Percentiles rank a stretch among this genome's conserved stretches.
Evolutionary conservation across 192 early-diverging fungal genomes (phyloP).

Genomic region (Backusella luteola): DNA sequence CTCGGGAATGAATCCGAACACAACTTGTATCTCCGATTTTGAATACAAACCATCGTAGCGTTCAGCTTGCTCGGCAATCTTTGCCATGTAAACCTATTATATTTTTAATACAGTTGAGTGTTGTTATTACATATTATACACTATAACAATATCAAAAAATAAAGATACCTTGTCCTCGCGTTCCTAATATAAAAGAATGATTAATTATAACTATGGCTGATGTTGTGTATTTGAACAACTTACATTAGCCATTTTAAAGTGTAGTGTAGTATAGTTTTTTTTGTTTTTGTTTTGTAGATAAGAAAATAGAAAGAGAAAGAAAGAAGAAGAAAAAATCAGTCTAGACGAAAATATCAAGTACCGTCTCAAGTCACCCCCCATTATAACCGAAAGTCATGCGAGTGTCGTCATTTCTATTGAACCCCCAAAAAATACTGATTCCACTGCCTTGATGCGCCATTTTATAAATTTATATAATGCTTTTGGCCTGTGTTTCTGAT

Average conservation of each 20-base stretch:
- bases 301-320: not conserved
- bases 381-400: not conserved
- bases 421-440: not conserved
- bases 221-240: not conserved
- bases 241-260: slow-evolving; percentile 15
- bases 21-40: slow-evolving; percentile 10
- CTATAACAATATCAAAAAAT: not conserved
- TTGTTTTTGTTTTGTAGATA: not conserved
- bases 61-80: slow-evolving; percentile 99
- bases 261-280: not conserved
- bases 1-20: slow-evolving; percentile 1
- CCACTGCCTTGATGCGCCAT: not conserved
- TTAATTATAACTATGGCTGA: not conserved
- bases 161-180: slow-evolving; percentile 20
- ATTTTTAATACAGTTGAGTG: not conserved
- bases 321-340: slow-evolving; percentile 2
- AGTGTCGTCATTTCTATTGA: slow-evolving; percentile 8
- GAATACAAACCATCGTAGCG: slow-evolving; percentile 88
- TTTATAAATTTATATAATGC: not conserved
- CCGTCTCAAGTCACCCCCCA: not conserved
- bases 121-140: not conserved
- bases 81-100: slow-evolving; percentile 91
- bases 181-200: slow-evolving; percentile 9
- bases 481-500: not conserved
- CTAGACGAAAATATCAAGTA: not conserved